Percentiles rank a stretch among this genome's conserved stretches.
phyloP scores from a whole-genome alignment of 805 yeast species.

The Candida sonorensis region DNA sequence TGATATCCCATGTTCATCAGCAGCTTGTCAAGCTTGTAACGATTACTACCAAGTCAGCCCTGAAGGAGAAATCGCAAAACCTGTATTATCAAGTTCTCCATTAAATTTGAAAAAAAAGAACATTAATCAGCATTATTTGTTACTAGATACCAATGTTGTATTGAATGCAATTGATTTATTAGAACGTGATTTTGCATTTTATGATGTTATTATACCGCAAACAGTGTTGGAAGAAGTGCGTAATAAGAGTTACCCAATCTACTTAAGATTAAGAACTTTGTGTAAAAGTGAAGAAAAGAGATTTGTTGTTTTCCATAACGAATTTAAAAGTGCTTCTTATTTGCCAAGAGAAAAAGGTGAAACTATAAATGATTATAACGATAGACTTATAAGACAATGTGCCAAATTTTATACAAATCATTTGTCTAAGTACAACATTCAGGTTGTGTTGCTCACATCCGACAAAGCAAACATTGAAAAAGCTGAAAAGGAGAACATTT shows the following conservation, averaged over 20 bases:
- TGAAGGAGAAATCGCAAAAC: conserved; percentile 55
- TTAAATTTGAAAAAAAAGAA: conserved; percentile 30
- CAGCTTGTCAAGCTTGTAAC: conserved; percentile 57
- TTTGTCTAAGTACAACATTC: conserved; percentile 38
- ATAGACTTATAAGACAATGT: conserved; percentile 76
- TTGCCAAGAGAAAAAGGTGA: conserved; percentile 59
- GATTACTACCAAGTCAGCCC: conserved; percentile 53
- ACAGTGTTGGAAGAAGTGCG: conserved; percentile 91
- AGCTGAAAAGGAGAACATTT: conserved; percentile 47
- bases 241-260: conserved; percentile 80
- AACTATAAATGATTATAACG: conserved; percentile 82
- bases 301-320: conserved; percentile 89
- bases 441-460: conserved; percentile 61
- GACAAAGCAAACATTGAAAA: conserved; percentile 60
- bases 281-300: conserved; percentile 74
- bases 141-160: conserved; percentile 84
- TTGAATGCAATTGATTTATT: conserved; percentile 84
- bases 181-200: conserved; percentile 70
- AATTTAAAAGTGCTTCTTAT: conserved; percentile 69
- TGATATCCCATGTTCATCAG: conserved; percentile 88
- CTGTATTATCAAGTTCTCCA: conserved; percentile 64
- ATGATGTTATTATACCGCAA: conserved; percentile 92
- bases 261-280: conserved; percentile 72
- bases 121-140: conserved; percentile 70
- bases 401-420: conserved; percentile 70